Conservation (phyloP, 192 early-diverging fungal species). For the Dissophora globulifera region DNA sequence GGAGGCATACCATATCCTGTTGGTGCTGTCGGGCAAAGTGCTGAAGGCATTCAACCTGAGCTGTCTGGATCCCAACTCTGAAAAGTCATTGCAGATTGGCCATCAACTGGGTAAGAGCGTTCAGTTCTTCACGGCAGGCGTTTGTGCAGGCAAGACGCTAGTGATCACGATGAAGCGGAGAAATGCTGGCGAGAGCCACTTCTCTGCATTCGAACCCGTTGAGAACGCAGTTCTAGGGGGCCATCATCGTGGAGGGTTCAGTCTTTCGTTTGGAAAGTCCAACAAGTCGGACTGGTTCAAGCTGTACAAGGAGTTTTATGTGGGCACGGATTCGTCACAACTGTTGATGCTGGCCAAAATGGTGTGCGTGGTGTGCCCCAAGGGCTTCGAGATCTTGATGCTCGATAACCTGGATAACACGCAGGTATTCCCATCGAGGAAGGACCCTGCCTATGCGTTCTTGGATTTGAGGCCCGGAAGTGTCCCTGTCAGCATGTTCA, state of each 20-base stretch:
- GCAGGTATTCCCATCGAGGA: conserved; percentile 84
- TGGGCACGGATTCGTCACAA: conserved; percentile 87
- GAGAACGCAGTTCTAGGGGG: conserved; percentile 45
- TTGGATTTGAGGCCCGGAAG: conserved; percentile 76
- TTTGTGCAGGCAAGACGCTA: conserved; percentile 52
- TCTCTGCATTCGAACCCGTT: conserved; percentile 42
- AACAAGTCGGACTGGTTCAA: conserved; percentile 50
- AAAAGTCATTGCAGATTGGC: conserved; percentile 46
- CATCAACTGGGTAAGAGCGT: conserved; percentile 50
- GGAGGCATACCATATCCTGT: conserved; percentile 78
- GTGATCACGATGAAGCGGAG: conserved; percentile 53
- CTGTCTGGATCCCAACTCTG: conserved; percentile 44
- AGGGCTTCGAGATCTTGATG: conserved; percentile 95
- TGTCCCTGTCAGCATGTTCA: conserved; percentile 85
- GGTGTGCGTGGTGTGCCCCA: conserved; percentile 83
- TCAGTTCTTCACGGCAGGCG: conserved; percentile 58
- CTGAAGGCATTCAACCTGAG: conserved; percentile 49
- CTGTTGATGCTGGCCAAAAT: conserved; percentile 86
- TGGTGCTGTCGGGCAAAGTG: conserved; percentile 72
- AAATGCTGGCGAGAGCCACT: conserved; percentile 49
- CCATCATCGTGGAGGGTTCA: conserved; percentile 41
- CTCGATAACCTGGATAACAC: conserved; percentile 79
- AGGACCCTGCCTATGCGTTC: conserved; percentile 79
- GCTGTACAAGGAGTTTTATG: conserved; percentile 85
- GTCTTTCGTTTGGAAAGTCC: conserved; percentile 42